A percentile compares a stretch with the other conserved stretches of the same genome.
Conservation (phyloP, 345 rosid species). For the Aquilaria yunnanensis region DNA sequence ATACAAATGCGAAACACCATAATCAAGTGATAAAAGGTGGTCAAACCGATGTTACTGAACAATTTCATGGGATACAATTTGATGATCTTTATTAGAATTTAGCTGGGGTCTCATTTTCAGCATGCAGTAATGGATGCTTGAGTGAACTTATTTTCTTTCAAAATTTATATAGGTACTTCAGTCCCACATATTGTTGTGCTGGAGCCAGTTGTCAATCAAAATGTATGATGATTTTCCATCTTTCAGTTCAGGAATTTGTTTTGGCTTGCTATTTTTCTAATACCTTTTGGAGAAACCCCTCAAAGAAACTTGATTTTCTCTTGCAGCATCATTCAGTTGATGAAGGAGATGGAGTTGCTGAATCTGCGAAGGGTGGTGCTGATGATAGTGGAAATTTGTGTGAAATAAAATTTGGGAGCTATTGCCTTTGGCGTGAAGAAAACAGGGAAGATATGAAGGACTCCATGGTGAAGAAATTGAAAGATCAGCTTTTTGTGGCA, state of each 20-base stretch:
- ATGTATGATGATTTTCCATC: slow-evolving; percentile 32
- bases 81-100: slow-evolving; percentile 4
- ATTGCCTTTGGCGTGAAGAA: slow-evolving; percentile 88
- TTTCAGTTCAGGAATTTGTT: slow-evolving; percentile 6
- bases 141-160: not conserved
- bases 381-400: slow-evolving; percentile 52
- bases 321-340: slow-evolving; percentile 34
- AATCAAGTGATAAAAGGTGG: slow-evolving; percentile 26
- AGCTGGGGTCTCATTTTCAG: not conserved
- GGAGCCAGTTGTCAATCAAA: slow-evolving; percentile 19
- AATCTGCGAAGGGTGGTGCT: slow-evolving; percentile 16
- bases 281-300: slow-evolving; percentile 8
- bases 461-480: slow-evolving; percentile 71
- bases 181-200: slow-evolving; percentile 16
- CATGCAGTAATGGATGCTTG: no score
- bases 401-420: slow-evolving; percentile 81
- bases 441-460: slow-evolving; percentile 85
- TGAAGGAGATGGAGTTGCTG: slow-evolving; percentile 13
- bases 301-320: slow-evolving; percentile 11
- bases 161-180: slow-evolving; percentile 27
- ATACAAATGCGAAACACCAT: slow-evolving; percentile 10
- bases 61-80: slow-evolving; percentile 2
- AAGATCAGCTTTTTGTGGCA: slow-evolving; percentile 88
- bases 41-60: slow-evolving; percentile 6
- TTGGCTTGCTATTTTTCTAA: not conserved